Percentiles rank a stretch among this genome's conserved stretches.
phyloP scores from a whole-genome alignment of 2,329 filamentous ascomycete genomes.

The Chrysosporium queenslandicum region DNA sequence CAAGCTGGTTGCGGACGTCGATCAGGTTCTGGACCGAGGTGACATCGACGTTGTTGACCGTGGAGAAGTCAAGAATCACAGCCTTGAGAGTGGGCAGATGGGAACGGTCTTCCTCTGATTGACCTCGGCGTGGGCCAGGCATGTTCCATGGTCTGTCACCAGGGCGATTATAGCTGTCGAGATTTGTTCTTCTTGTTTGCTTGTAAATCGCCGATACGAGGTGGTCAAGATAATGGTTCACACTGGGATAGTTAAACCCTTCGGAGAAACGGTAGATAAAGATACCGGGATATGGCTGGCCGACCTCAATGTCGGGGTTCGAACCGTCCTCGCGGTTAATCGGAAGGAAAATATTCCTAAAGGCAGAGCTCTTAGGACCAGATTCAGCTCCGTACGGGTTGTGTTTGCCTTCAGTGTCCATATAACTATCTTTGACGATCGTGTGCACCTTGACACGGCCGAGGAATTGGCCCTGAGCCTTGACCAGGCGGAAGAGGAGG shows the following conservation, averaged over 20 bases:
- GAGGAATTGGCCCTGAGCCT: slow-evolving; percentile 72
- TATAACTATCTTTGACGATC: slow-evolving; percentile 63
- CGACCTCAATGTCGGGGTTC: slow-evolving; percentile 71
- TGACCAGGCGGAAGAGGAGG: slow-evolving; percentile 72
- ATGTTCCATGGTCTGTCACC: slow-evolving; percentile 94
- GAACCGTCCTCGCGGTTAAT: slow-evolving; percentile 80
- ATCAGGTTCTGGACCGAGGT: slow-evolving; percentile 88
- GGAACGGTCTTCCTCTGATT: slow-evolving; percentile 41
- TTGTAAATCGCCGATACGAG: slow-evolving; percentile 58
- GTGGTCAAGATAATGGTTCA: slow-evolving; percentile 76
- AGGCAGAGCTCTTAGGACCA: slow-evolving; percentile 41
- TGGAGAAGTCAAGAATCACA: slow-evolving; percentile 86
- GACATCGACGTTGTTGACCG: slow-evolving; percentile 87
- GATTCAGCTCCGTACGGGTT: slow-evolving; percentile 18
- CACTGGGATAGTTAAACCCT: slow-evolving; percentile 93
- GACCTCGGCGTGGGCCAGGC: slow-evolving; percentile 58
- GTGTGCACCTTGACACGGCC: slow-evolving; percentile 77
- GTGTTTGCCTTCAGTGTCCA: slow-evolving; percentile 55
- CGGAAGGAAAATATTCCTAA: slow-evolving; percentile 76
- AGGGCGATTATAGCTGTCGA: slow-evolving; percentile 51
- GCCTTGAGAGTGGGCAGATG: slow-evolving; percentile 65
- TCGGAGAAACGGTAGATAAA: slow-evolving; percentile 95
- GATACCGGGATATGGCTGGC: slow-evolving; percentile 76
- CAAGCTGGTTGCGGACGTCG: slow-evolving; percentile 88
- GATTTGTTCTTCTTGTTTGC: slow-evolving; percentile 66